Percentiles rank a stretch among this genome's conserved stretches.
phyloP scores from a whole-genome alignment of 2,329 filamentous ascomycete genomes.

The Lizonia empirigonia region DNA sequence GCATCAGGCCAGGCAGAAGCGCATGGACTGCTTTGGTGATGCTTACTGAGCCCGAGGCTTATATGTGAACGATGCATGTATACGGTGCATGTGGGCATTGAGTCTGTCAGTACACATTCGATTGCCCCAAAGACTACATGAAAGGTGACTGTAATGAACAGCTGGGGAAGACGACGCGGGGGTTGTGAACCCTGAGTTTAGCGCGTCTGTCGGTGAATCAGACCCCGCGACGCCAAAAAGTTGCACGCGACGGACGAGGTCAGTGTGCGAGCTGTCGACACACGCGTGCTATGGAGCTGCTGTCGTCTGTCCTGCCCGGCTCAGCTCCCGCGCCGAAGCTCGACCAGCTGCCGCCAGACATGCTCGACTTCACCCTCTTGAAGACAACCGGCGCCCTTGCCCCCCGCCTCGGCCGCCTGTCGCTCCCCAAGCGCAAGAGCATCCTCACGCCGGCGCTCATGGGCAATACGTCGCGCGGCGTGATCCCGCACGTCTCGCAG shows the following conservation, averaged over 20 bases:
- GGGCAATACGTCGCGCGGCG: constrained; percentile 79
- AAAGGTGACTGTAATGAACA: no score
- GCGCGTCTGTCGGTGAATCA: constrained; percentile 6
- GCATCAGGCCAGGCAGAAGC: constrained; percentile 1
- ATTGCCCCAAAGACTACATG: no score
- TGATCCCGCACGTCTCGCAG: constrained; percentile 84
- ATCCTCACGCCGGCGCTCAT: constrained; percentile 85
- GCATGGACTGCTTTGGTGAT: not conserved
- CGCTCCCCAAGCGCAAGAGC: constrained; percentile 65
- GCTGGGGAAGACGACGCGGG: constrained; percentile 5
- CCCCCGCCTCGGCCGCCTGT: constrained; percentile 71
- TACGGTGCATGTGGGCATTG: not conserved
- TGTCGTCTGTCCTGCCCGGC: constrained; percentile 7
- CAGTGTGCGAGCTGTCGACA: not conserved
- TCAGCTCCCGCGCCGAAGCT: constrained; percentile 18
- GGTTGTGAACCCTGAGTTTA: constrained; percentile 15
- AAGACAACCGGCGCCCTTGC: constrained; percentile 48
- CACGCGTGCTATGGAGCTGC: constrained; percentile 6
- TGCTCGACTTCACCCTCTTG: constrained; percentile 54
- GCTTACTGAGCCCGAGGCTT: constrained; percentile 3
- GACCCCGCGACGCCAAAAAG: constrained; percentile 15
- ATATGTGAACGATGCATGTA: no score
- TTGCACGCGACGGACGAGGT: not conserved
- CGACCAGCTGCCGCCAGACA: constrained; percentile 45
- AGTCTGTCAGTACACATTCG: no score